These are phyloP conservation scores for Stagonosporopsis rhizophila DNA, from an alignment of 2,329 filamentous ascomycete genomes.

Conservation along the genomic window DNA sequence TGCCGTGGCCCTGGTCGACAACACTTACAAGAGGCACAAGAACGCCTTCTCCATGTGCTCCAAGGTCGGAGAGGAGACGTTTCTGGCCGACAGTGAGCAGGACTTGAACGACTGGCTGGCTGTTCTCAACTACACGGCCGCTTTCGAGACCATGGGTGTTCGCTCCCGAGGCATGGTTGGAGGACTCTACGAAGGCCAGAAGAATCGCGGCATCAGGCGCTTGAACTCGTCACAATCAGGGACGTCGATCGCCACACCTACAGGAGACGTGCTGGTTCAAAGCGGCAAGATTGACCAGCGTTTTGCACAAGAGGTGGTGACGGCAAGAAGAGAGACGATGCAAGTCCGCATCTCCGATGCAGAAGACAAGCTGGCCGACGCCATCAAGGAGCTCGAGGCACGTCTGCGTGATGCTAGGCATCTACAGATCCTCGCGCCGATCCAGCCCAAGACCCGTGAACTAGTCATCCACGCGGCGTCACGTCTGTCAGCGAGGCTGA, in stretches of 20 bases:
- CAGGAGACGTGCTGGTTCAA: constrained; percentile 75
- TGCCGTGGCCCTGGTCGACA: constrained; percentile 85
- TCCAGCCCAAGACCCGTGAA: constrained; percentile 89
- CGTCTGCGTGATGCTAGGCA: constrained; percentile 90
- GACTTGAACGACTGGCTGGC: constrained; percentile 98
- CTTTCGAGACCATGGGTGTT: constrained; percentile 90
- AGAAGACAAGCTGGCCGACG: constrained; percentile 75
- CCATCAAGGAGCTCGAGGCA: constrained; percentile 79
- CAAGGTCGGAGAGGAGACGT: constrained; percentile 82
- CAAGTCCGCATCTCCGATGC: constrained; percentile 81
- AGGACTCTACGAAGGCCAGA: constrained; percentile 83
- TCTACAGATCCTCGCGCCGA: constrained; percentile 84
- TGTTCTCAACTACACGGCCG: constrained; percentile 94
- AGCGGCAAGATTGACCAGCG: constrained; percentile 78
- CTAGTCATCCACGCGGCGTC: constrained; percentile 84
- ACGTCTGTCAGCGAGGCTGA: constrained; percentile 83
- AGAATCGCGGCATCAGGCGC: constrained; percentile 73
- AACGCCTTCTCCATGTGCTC: constrained; percentile 91
- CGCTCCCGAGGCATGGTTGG: constrained; percentile 87
- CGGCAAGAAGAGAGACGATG: constrained; percentile 83
- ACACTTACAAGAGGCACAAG: constrained; percentile 92
- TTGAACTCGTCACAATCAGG: constrained; percentile 65
- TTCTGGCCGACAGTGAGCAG: constrained; percentile 86
- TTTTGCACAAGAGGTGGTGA: constrained; percentile 84
- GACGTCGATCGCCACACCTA: constrained; percentile 71